These are phyloP conservation scores for Neophaeococcomyces aloes DNA, from an alignment of 2,329 filamentous ascomycete genomes.

Conservation along the genomic window DNA sequence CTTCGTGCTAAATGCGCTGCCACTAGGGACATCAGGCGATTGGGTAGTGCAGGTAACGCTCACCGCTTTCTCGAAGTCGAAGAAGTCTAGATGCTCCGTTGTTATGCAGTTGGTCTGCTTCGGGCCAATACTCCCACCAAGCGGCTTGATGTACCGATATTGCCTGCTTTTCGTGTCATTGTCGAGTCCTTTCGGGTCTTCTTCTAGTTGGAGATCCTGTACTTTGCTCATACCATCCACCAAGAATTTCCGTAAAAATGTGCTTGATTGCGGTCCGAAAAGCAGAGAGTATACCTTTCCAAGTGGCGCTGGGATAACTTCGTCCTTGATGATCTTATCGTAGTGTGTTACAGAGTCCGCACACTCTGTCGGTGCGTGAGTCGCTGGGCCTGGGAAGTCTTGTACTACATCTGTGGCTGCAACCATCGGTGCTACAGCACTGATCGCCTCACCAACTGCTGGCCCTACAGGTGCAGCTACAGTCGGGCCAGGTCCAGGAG, in stretches of 20 bases:
- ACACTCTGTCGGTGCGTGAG: slow-evolving; percentile 77
- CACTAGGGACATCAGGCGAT: slow-evolving; percentile 89
- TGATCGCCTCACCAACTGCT: slow-evolving; percentile 13
- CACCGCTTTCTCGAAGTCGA: slow-evolving; percentile 80
- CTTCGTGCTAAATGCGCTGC: slow-evolving; percentile 82
- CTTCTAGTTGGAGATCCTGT: slow-evolving; percentile 70
- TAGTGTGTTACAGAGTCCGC: slow-evolving; percentile 69
- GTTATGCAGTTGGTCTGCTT: slow-evolving; percentile 92
- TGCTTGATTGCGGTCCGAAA: slow-evolving; percentile 68
- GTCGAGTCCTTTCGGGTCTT: slow-evolving; percentile 66
- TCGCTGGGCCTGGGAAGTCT: slow-evolving; percentile 76
- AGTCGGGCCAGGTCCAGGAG: background rate
- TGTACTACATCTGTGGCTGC: slow-evolving; percentile 26
- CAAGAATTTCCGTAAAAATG: slow-evolving; percentile 80
- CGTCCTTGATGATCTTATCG: slow-evolving; percentile 75
- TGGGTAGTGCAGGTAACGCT: slow-evolving; percentile 74
- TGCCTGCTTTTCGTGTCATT: slow-evolving; percentile 63
- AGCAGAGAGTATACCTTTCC: slow-evolving; percentile 84
- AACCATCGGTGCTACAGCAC: slow-evolving; percentile 29
- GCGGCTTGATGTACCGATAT: slow-evolving; percentile 85
- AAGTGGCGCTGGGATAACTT: slow-evolving; percentile 72
- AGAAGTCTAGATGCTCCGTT: slow-evolving; percentile 67
- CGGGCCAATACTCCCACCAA: slow-evolving; percentile 74
- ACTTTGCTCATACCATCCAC: slow-evolving; percentile 73
- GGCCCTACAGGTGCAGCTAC: slow-evolving; percentile 26